Percentiles rank a stretch among this genome's conserved stretches.
Conservation (phyloP, 805 yeast species). For the Teunomyces atbi region DNA sequence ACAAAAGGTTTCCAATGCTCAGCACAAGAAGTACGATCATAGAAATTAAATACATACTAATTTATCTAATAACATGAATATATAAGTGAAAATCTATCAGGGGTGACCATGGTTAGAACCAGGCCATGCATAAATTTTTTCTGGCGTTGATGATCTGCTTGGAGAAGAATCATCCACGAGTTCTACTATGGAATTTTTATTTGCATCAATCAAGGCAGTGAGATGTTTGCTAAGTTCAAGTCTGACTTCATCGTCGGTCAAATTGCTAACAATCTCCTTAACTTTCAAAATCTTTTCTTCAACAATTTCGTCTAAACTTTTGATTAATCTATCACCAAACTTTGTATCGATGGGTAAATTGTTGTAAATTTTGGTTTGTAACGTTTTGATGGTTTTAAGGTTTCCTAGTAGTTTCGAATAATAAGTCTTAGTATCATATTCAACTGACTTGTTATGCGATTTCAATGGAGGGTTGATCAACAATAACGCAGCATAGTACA, state of each 20-base stretch:
- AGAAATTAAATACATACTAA: constrained; percentile 7
- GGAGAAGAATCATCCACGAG: constrained; percentile 15
- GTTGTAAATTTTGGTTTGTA: constrained; percentile 40
- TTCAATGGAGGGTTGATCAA: constrained; percentile 48
- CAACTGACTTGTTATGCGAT: constrained; percentile 20
- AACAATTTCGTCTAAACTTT: constrained; percentile 30
- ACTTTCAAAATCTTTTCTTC: constrained; percentile 24
- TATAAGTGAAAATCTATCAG: constrained; percentile 8
- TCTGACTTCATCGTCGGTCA: constrained; percentile 17
- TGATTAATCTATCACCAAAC: constrained; percentile 46
- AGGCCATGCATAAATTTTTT: constrained; percentile 58
- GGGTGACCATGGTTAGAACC: constrained; percentile 70
- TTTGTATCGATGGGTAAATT: constrained; percentile 53
- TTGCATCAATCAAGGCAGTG: constrained; percentile 10
- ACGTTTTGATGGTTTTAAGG: constrained; percentile 41
- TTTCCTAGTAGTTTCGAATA: constrained; percentile 32
- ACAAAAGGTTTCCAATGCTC: constrained; percentile 48
- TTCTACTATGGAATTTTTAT: constrained; percentile 14
- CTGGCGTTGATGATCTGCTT: constrained; percentile 34
- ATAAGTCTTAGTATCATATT: constrained; percentile 22
- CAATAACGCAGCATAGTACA: constrained; percentile 62
- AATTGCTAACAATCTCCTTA: constrained; percentile 17
- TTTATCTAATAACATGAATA: constrained; percentile 15
- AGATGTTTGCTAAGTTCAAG: constrained; percentile 17
- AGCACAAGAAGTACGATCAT: constrained; percentile 22